These are phyloP conservation scores for Solanum habrochaites DNA, from an alignment of 257 asterid genomes.

Conservation along the genomic window DNA sequence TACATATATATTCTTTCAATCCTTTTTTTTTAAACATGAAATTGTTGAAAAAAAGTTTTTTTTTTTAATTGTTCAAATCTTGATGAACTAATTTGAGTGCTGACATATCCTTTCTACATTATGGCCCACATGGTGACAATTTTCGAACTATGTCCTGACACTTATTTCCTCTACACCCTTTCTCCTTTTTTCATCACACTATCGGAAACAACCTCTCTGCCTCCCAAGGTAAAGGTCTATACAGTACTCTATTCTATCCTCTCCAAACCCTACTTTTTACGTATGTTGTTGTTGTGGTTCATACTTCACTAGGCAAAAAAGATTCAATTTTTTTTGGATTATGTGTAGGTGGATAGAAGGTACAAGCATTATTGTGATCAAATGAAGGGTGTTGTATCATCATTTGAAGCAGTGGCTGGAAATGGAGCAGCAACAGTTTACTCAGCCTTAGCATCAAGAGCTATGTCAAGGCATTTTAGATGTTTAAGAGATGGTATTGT, in stretches of 20 bases:
- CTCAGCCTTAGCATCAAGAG: conserved; percentile 56
- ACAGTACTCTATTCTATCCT: not conserved
- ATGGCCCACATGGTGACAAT: conserved; percentile 39
- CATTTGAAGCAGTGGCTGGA: conserved; percentile 78
- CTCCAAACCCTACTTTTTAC: not conserved
- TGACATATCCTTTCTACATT: conserved; percentile 20
- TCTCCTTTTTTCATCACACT: not conserved
- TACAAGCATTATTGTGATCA: conserved; percentile 83
- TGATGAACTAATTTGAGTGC: conserved; percentile 24
- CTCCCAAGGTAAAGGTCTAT: not conserved
- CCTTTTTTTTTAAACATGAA: not conserved
- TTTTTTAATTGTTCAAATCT: not conserved
- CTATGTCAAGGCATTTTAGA: conserved; percentile 86
- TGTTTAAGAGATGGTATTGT: conserved; percentile 60
- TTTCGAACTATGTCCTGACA: too few species aligned
- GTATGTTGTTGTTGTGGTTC: not conserved
- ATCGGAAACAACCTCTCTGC: not conserved
- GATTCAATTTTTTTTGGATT: not conserved
- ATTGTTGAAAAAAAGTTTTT: not conserved
- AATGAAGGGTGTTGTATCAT: conserved; percentile 56
- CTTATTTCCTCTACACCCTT: conserved; percentile 14
- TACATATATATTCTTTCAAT: not conserved
- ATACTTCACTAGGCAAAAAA: not conserved
- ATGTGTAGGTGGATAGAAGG: conserved; percentile 69
- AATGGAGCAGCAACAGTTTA: conserved; percentile 60